These are phyloP conservation scores for Elsinoe perseae DNA, from an alignment of 2,329 filamentous ascomycete genomes.

Conservation along the genomic window DNA sequence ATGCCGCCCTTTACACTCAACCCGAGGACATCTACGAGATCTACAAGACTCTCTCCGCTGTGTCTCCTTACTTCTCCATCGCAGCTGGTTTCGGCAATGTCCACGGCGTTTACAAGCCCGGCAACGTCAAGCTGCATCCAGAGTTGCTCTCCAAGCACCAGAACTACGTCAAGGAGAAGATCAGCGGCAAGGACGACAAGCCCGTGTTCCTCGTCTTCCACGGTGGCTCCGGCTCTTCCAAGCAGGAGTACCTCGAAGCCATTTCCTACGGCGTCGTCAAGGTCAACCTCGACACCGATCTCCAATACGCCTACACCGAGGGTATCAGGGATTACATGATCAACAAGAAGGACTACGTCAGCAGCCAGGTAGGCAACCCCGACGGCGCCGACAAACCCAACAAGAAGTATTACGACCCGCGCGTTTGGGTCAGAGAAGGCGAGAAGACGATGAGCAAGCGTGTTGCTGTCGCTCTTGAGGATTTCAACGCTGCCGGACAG, in stretches of 20 bases:
- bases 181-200: constrained; percentile 65
- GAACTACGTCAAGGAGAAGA: constrained; percentile 76
- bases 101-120: constrained; percentile 97
- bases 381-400: constrained; percentile 96
- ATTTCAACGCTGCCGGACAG: constrained; percentile 81
- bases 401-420: constrained; percentile 74
- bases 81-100: constrained; percentile 98
- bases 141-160: constrained; percentile 97
- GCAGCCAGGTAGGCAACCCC: constrained; percentile 83
- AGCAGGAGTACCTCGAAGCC: constrained; percentile 82
- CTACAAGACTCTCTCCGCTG: constrained; percentile 73
- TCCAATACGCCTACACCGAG: constrained; percentile 87
- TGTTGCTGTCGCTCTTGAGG: constrained; percentile 70
- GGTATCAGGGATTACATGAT: constrained; percentile 93
- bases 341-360: constrained; percentile 91
- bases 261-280: constrained; percentile 95
- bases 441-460: constrained; percentile 93
- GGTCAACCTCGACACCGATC: constrained; percentile 98
- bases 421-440: constrained; percentile 92
- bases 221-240: constrained; percentile 85
- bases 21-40: constrained; percentile 92
- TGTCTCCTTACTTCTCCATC: constrained; percentile 96
- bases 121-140: constrained; percentile 94
- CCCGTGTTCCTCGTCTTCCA: constrained; percentile 99
- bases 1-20: constrained; percentile 95